phyloP scores from a whole-genome alignment of 768 basidiomycete species.

The Mycena floridula region DNA sequence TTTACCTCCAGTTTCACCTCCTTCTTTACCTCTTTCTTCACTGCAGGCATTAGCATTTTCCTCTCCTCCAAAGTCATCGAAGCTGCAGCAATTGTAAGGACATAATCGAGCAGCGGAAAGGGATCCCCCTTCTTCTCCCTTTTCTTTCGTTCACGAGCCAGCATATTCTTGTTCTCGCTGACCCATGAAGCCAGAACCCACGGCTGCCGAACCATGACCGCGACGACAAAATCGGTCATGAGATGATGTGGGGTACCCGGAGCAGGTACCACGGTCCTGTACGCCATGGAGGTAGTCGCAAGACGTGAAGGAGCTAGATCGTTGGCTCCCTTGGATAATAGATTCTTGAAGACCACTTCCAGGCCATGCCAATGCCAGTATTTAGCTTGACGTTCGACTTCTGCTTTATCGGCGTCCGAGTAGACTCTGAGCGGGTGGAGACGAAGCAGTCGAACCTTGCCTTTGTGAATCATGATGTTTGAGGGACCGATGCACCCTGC shows the following conservation, averaged over 20 bases:
- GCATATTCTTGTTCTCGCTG: conserved; percentile 2
- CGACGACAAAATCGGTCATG: too few species aligned
- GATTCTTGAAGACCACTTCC: conserved; percentile 18
- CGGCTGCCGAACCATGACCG: too few species aligned
- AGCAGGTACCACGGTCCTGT: too few species aligned
- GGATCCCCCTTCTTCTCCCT: conserved; percentile 3
- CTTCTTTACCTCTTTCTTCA: too few species aligned
- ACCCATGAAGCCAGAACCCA: too few species aligned
- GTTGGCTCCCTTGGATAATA: conserved; percentile 8
- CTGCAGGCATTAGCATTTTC: too few species aligned
- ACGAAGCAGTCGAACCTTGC: conserved; percentile 28
- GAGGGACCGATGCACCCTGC: conserved; percentile 11
- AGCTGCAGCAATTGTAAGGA: too few species aligned
- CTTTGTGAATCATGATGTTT: conserved; percentile 25
- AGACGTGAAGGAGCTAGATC: too few species aligned
- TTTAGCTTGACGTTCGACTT: conserved; percentile 9
- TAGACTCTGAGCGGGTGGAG: conserved; percentile 9
- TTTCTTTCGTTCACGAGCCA: conserved; percentile 5
- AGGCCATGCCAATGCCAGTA: conserved; percentile 21
- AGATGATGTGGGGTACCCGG: too few species aligned
- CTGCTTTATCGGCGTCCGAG: conserved; percentile 3
- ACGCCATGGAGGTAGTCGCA: too few species aligned
- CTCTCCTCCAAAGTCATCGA: too few species aligned
- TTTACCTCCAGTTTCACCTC: too few species aligned
- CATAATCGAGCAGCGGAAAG: conserved; percentile 6